phyloP scores from a whole-genome alignment of 441 rosid species.

The Euphorbia schlechtendalii region DNA sequence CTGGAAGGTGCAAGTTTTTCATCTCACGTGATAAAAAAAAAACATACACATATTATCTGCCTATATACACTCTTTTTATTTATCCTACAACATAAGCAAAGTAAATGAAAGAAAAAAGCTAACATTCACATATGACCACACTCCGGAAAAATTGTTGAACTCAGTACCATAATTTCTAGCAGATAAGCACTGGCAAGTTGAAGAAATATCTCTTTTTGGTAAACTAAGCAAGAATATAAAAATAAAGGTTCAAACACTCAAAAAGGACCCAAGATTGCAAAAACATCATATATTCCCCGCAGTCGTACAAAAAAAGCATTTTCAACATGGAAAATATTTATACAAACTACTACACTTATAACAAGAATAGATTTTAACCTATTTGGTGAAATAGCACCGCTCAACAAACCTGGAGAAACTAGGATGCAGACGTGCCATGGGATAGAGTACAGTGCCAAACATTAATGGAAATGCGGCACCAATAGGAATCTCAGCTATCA shows the following conservation, averaged over 20 bases:
- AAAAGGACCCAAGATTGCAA: not conserved
- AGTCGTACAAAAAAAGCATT: too few relatives aligned
- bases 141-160: not conserved
- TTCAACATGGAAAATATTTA: not conserved
- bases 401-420: slow-evolving; percentile 54
- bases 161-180: not conserved
- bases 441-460: slow-evolving; percentile 88
- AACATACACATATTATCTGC: not conserved
- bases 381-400: slow-evolving; percentile 7
- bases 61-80: not conserved
- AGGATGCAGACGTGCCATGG: slow-evolving; percentile 95
- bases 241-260: not conserved
- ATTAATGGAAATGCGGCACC: slow-evolving; percentile 93
- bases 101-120: not conserved
- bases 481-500: slow-evolving; percentile 87
- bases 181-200: not conserved
- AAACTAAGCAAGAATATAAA: not conserved
- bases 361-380: not conserved
- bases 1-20: not conserved
- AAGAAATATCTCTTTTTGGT: too few relatives aligned
- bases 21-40: not conserved
- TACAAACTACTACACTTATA: not conserved
- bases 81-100: not conserved
- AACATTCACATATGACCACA: too few relatives aligned
- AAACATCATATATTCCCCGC: not conserved